Evolutionary conservation across 2,329 filamentous ascomycete genomes (phyloP), one percentile per base, ranked within the genome.

Genomic region (Penicillium sp.): DNA sequence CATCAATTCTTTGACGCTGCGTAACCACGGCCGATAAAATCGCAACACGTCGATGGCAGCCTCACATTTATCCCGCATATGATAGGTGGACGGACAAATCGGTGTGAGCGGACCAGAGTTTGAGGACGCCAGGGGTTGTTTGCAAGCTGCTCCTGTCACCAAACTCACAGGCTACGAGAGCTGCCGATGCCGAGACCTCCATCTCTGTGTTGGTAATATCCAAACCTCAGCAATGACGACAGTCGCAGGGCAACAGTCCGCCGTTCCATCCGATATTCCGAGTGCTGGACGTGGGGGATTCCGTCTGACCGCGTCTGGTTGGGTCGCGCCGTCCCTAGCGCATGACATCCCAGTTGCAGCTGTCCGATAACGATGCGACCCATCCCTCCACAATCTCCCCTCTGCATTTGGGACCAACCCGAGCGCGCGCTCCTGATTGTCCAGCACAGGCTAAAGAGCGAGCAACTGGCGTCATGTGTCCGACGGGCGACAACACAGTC

Each of bases 271-370:
- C 58, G 51, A 53, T 6, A 49, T 49, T 41, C 45, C 55, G 55
- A 57, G 46, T 5, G 17, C 48, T 58, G 48, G 30, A 31, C 48
- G 55, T 54, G 23, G 48, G 47, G 31, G 19, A 41, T 41, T 11
- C 35, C 35, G 35, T 41, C 35, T 41, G 30, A 17, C 41, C 35
- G 49, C 60, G 31, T 49, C 60, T 58, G 55, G 60, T 62, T 62
- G 60, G 60, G 38, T 58, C 49, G 35, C 48, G 19, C 60, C 54
- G 60, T 21, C 41, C 47, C 56, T 62, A 62, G 60, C 26, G 60
- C n/a, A 31, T 17, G 13, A 26, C 31, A 61, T 53, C 59, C 54
- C 44, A 50, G 55, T 41, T 46, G 19, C 41, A 45, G 46, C 51
- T 21, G 51, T 55, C 58, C 51, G 58, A 35, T 54, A 50, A 19